A percentile compares a stretch with the other conserved stretches of the same genome.
Conservation (phyloP, 345 rosid genomes). For the Camelina laxa region DNA sequence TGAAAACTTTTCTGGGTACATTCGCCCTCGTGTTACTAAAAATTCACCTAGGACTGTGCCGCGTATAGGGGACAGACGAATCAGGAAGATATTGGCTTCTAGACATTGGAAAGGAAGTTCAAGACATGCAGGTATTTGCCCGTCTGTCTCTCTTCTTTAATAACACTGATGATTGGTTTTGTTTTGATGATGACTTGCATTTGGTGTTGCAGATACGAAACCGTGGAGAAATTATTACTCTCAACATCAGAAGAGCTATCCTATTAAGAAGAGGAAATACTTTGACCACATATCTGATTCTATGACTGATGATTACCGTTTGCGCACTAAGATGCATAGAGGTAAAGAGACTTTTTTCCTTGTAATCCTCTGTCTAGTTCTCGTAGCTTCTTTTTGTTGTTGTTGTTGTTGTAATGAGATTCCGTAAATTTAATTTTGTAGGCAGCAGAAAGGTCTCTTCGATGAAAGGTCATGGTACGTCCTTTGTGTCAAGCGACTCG, state of each 20-base stretch:
- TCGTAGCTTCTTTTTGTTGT: constrained; percentile 16
- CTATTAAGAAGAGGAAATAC: constrained; percentile 78
- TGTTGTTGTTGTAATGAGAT: constrained; percentile 11
- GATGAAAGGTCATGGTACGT: constrained; percentile 44
- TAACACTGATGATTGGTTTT: constrained; percentile 18
- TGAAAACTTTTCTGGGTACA: constrained; percentile 88
- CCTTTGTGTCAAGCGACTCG: constrained; percentile 42
- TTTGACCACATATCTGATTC: constrained; percentile 55
- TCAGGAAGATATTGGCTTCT: constrained; percentile 94
- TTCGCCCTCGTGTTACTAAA: constrained; percentile 60
- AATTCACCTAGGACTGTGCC: constrained; percentile 63
- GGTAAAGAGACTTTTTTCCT: constrained; percentile 42
- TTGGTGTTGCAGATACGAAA: constrained; percentile 54
- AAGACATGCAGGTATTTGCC: constrained; percentile 58
- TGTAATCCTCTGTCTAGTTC: not conserved
- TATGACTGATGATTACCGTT: constrained; percentile 55
- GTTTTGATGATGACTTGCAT: constrained; percentile 12
- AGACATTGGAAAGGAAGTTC: constrained; percentile 75
- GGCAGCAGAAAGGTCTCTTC: constrained; percentile 57
- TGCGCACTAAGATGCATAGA: constrained; percentile 50
- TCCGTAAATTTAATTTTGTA: constrained; percentile 43
- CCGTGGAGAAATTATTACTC: constrained; percentile 59
- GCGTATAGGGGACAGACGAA: constrained; percentile 88
- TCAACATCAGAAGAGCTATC: constrained; percentile 72
- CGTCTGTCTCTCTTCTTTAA: not conserved